Percentiles rank a stretch among this genome's conserved stretches.
phyloP scores from a whole-genome alignment of 306 rosid genomes.

The Rosa persica region DNA sequence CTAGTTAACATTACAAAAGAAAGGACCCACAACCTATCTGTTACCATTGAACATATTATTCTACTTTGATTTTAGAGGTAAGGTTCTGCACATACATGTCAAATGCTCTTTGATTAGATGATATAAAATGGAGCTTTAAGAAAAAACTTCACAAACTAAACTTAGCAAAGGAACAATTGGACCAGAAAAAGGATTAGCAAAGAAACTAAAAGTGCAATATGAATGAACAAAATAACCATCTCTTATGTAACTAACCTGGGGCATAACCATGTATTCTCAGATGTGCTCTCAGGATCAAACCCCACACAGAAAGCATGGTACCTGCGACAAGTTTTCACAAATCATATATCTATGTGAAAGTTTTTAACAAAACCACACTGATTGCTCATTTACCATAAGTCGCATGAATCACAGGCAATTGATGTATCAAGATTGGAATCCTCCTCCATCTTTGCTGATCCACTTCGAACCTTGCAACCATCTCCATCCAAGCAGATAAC shows the following conservation, averaged over 20 bases:
- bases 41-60: background rate
- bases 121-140: background rate
- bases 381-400: conserved; percentile 58
- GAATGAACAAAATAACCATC: conserved; percentile 18
- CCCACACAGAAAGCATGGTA: conserved; percentile 98
- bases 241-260: conserved; percentile 63
- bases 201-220: conserved; percentile 14
- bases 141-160: background rate
- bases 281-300: conserved; percentile 79
- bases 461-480: conserved; percentile 86
- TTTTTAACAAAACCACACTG: conserved; percentile 6
- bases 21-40: background rate
- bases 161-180: background rate
- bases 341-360: background rate
- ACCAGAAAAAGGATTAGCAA: background rate
- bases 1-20: background rate
- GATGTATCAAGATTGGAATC: conserved; percentile 84
- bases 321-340: conserved; percentile 41
- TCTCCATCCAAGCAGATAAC: conserved; percentile 95
- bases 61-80: background rate
- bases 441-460: conserved; percentile 50
- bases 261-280: conserved; percentile 91
- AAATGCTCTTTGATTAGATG: conserved; percentile 17
- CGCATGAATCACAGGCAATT: conserved; percentile 98
- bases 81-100: conserved; percentile 6